A percentile compares a stretch with the other conserved stretches of the same genome.
Evolutionary conservation across 2,329 filamentous ascomycete genomes (phyloP).

Genomic region (Amauroascus niger): DNA sequence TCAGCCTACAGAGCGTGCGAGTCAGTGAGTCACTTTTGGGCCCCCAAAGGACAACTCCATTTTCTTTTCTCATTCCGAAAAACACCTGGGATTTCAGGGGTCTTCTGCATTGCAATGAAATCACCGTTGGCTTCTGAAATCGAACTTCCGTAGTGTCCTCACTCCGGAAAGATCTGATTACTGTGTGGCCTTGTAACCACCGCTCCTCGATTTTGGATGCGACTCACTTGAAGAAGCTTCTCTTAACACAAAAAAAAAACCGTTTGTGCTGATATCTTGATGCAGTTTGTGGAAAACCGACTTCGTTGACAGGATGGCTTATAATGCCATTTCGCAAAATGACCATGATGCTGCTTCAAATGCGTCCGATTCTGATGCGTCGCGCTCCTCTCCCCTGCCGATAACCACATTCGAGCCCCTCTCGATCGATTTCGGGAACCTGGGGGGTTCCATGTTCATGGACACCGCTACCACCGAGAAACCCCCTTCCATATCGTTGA

Average conservation of each 20-base stretch:
- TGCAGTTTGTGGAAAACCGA: slow-evolving; percentile 11
- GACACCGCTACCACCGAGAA: slow-evolving; percentile 25
- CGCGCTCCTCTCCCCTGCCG: slow-evolving; percentile 25
- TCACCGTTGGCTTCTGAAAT: not conserved
- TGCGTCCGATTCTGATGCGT: slow-evolving; percentile 28
- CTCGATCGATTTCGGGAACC: slow-evolving; percentile 26
- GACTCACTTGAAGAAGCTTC: not conserved
- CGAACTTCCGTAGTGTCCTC: not conserved
- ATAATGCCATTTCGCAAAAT: slow-evolving; percentile 36
- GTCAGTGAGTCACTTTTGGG: no score
- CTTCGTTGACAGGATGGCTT: slow-evolving; percentile 28
- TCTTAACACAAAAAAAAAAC: not conserved
- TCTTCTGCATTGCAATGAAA: not conserved
- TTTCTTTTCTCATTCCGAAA: no score
- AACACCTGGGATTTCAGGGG: not conserved
- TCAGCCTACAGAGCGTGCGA: no score
- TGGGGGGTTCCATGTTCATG: slow-evolving; percentile 24
- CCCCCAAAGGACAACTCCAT: no score
- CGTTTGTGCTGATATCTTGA: not conserved
- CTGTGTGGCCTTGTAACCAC: not conserved
- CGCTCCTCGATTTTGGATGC: not conserved
- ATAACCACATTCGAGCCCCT: slow-evolving; percentile 25
- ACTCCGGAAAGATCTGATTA: not conserved
- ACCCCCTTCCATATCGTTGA: slow-evolving; percentile 16
- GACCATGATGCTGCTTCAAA: slow-evolving; percentile 34